Evolutionary conservation across 176 grass and related monocot species (phyloP).

Genomic region (Musa beccarii): DNA sequence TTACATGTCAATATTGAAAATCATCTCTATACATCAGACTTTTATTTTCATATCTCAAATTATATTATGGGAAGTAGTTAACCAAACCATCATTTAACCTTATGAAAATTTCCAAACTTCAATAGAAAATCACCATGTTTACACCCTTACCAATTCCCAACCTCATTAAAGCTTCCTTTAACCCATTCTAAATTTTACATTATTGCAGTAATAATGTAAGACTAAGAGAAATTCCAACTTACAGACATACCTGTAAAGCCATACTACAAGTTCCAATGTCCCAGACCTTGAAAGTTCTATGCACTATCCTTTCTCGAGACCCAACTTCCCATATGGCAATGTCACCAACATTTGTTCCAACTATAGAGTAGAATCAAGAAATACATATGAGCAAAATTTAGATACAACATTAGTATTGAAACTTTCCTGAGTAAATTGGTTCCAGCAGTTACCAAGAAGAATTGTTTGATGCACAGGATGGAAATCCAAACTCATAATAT

Average conservation of each 20-base stretch:
- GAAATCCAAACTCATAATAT: constrained; percentile 97
- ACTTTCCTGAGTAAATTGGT: not conserved
- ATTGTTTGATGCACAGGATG: constrained; percentile 91
- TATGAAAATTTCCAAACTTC: no score
- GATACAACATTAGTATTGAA: not conserved
- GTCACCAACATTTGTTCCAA: constrained; percentile 99
- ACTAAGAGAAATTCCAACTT: no score
- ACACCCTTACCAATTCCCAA: no score
- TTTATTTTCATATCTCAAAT: no score
- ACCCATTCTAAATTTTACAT: no score
- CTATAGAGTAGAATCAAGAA: constrained; percentile 29
- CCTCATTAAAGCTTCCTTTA: no score
- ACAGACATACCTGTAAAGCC: constrained; percentile 63
- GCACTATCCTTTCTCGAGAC: constrained; percentile 87
- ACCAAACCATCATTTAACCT: no score
- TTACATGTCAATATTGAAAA: no score
- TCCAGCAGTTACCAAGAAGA: constrained; percentile 61
- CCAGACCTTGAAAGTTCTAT: constrained; percentile 98
- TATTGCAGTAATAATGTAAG: no score
- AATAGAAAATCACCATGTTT: no score
- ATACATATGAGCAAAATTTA: not conserved
- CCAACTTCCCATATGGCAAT: constrained; percentile 98
- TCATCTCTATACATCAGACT: no score
- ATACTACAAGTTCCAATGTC: constrained; percentile 60
- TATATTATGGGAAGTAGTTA: no score